Base-by-base conservation (phyloP, 192 early-diverging fungal genomes). In the Podila horticola region DNA sequence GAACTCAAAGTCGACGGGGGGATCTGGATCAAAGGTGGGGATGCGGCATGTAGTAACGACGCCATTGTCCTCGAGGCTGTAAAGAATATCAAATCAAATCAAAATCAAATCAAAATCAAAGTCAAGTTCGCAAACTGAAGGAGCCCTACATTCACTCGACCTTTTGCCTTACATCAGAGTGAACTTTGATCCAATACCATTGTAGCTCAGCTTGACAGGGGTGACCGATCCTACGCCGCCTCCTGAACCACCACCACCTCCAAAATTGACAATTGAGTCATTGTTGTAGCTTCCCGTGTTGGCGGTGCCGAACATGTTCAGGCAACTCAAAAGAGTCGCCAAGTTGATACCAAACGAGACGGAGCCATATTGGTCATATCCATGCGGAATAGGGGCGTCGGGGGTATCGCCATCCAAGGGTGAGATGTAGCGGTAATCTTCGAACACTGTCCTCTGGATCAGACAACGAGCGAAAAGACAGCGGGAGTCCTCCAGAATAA, bases 261-360 rank as follows among this genome's bases (percentile, higher is more conserved):
- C 69, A 20, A 2, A 29, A 12, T 1, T 22, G n/a, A 50, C 65
- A 17, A 28, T 15, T 9, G 8, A 33, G 13, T 49, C 61, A 6
- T 51, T 41, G 38, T 65, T 65, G 38, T 26, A 62, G 24, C 28
- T 61, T 28, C 58, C 50, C 38, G 34, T 36, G 26, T 26, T 55
- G 31, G 77, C 77, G 9, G 77, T 81, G 0, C 77, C 77, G 65
- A 81, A 81, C 70, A 72, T 81, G 48, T 81, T 81, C 9, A 73
- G 67, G 19, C 77, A 81, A 30, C 62, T 81, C 52, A 81, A 31
- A 13, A 81, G 38, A 22, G 70, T 81, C 31, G 66, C 41, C 6
- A 81, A 66, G 58, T 69, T 73, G 57, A 81, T 64, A 2, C 66
- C 77, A 73, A 81, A 81, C 30, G 33, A 58, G 8, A 69, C 71